phyloP scores from a whole-genome alignment of 768 basidiomycete genomes.

The Amanita rubescens region DNA sequence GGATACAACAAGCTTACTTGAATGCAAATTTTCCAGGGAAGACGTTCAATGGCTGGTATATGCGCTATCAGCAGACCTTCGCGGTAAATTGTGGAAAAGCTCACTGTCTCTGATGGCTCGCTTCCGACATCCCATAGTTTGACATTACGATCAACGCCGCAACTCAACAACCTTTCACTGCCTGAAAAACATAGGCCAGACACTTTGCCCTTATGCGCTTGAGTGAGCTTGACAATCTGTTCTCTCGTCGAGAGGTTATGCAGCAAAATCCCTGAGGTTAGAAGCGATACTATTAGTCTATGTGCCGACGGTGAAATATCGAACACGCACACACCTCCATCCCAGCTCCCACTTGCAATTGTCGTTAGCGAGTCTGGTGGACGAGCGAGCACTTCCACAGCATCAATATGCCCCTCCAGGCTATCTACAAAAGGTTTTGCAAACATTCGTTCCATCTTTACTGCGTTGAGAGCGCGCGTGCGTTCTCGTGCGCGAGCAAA shows the following conservation, averaged over 20 bases:
- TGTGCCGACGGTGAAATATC: not conserved
- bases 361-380: constrained; percentile 66
- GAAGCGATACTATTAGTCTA: not conserved
- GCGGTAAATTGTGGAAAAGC: constrained; percentile 8
- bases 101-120: constrained; percentile 27
- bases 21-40: constrained; percentile 86
- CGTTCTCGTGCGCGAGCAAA: constrained; percentile 91
- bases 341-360: constrained; percentile 90
- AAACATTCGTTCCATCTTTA: constrained; percentile 96
- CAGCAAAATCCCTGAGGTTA: constrained; percentile 66
- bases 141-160: constrained; percentile 75
- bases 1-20: constrained; percentile 49
- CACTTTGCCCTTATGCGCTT: constrained; percentile 80
- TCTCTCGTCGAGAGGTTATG: constrained; percentile 67
- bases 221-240: constrained; percentile 47
- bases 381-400: constrained; percentile 78
- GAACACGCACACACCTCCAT: constrained; percentile 65
- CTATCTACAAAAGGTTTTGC: constrained; percentile 93
- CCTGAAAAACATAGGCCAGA: constrained; percentile 75
- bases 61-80: not conserved
- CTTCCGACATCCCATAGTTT: constrained; percentile 66
- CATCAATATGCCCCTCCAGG: constrained; percentile 90
- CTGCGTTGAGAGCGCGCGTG: constrained; percentile 87
- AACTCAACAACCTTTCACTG: constrained; percentile 58
- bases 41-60: constrained; percentile 55